Evolutionary conservation across 2,329 filamentous ascomycete species (phyloP).

Genomic region (Fusarium sp.): DNA sequence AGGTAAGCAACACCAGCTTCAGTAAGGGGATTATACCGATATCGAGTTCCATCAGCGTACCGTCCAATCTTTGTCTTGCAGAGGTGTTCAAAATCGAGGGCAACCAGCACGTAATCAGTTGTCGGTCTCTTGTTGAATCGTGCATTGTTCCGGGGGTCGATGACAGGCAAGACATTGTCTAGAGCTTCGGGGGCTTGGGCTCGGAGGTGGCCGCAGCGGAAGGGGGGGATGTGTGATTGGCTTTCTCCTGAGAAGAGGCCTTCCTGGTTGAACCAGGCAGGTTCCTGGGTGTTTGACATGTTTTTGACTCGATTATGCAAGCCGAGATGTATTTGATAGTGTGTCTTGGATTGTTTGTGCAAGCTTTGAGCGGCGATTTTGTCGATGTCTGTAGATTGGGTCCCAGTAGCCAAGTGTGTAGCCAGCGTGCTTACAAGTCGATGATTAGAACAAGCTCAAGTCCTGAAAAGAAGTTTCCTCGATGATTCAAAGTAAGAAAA

Average conservation of each 20-base stretch:
- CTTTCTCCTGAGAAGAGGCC: background rate
- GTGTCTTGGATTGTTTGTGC: background rate
- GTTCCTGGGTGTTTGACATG: background rate
- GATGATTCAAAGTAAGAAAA: background rate
- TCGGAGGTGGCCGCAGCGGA: background rate
- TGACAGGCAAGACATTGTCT: background rate
- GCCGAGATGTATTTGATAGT: too few relatives aligned
- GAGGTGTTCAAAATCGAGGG: slow-evolving; percentile 21
- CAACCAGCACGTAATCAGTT: slow-evolving; percentile 20
- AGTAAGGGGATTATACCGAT: slow-evolving; percentile 12
- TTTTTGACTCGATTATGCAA: background rate
- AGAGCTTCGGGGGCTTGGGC: background rate
- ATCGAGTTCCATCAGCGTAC: background rate
- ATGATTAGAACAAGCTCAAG: background rate
- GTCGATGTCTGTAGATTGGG: background rate
- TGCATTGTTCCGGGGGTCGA: background rate
- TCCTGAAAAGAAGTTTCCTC: too few relatives aligned
- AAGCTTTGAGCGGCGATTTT: background rate
- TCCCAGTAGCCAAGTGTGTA: background rate
- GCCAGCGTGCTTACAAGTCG: background rate
- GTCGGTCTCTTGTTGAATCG: background rate
- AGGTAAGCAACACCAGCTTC: slow-evolving; percentile 22
- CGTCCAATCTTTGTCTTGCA: slow-evolving; percentile 5
- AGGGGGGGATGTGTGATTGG: background rate
- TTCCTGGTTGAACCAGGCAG: background rate